Base-by-base conservation (phyloP, 2,329 filamentous ascomycete species). In the Penicillium sp. region DNA sequence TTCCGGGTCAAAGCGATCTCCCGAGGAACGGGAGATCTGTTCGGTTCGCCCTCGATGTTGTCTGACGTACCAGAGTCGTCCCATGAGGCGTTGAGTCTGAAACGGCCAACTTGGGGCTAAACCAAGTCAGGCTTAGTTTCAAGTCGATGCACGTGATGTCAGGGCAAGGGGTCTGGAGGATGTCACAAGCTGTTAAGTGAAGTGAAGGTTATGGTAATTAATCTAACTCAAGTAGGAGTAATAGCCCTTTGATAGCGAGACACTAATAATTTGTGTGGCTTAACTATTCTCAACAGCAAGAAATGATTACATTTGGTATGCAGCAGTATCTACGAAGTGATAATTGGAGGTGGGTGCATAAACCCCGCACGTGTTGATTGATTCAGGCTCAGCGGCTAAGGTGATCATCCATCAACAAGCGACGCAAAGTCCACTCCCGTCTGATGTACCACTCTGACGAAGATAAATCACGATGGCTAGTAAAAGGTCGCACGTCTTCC, bases 401-500 rank as follows among this genome's bases (percentile, higher is more conserved):
- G 21, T 22, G 21, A 10, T 3, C 16, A 22, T 42, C 39, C 16
- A 21, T 42, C 9, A 36, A n/a, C 32, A 36, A n/a, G 8, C 11
- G 32, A 14, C 10, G 13, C 5, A n/a, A 13, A 36, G 8, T 36
- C 32, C 32, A 3, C 13, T 36, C 32, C n/a, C 13, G 9, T 36
- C 32, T 36, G 5, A n/a, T 36, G 11, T 42, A 22, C 39, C 16
- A 42, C 3, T 27, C 21, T 34, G 47, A 40, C 34, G 36, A 22
- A n/a, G 22, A 43, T 18, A 50, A 43, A 46, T 43, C 24, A 52
- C 32, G 39, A 56, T 52, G 45, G 45, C 54, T 52, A 49, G 40
- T 14, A 40, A 13, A 46, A 56, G 47, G 49, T 56, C 34, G 49
- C 46, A 45, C 46, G 47, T 56, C 27, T 56, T 56, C 29, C 46